A percentile compares a stretch with the other conserved stretches of the same genome.
Conservation (phyloP, 2,329 filamentous ascomycete genomes). For the Colletotrichum musae region DNA sequence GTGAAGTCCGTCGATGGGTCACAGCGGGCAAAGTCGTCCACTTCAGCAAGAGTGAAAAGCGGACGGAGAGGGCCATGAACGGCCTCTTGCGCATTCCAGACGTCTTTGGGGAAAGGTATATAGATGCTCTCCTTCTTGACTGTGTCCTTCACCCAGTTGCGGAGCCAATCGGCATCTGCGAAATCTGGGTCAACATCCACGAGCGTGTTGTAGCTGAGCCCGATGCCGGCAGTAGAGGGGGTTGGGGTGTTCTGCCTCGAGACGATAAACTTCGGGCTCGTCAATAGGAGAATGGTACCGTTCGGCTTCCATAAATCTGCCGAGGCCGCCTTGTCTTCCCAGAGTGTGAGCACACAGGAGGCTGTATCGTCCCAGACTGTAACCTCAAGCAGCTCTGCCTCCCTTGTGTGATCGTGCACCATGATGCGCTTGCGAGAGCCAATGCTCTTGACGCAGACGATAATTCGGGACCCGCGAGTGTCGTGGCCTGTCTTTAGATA, state of each 20-base stretch:
- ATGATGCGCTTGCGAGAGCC: conserved; percentile 65
- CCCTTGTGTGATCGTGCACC: neutral
- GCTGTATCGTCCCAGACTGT: conserved; percentile 71
- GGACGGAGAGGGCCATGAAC: conserved; percentile 50
- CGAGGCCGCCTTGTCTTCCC: conserved; percentile 63
- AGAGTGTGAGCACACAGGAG: conserved; percentile 67
- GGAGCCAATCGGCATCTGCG: conserved; percentile 67
- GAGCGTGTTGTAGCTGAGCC: conserved; percentile 59
- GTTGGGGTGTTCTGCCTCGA: conserved; percentile 6
- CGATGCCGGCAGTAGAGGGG: conserved; percentile 43
- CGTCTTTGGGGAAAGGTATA: conserved; percentile 59
- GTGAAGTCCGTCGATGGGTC: conserved; percentile 52
- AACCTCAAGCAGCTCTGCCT: conserved; percentile 61
- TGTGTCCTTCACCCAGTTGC: conserved; percentile 61
- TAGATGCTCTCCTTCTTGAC: conserved; percentile 65
- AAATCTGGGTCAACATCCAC: conserved; percentile 70
- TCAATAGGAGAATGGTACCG: conserved; percentile 65
- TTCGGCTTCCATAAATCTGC: conserved; percentile 61
- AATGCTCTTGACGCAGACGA: conserved; percentile 72
- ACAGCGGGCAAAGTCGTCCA: conserved; percentile 57
- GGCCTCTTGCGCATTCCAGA: conserved; percentile 54
- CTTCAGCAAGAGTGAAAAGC: conserved; percentile 58
- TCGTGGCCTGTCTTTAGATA: conserved; percentile 70
- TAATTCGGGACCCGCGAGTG: conserved; percentile 62
- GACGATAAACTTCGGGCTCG: conserved; percentile 52